Base-by-base conservation (phyloP, 768 basidiomycete species). In the Lactifluus echinatus region DNA sequence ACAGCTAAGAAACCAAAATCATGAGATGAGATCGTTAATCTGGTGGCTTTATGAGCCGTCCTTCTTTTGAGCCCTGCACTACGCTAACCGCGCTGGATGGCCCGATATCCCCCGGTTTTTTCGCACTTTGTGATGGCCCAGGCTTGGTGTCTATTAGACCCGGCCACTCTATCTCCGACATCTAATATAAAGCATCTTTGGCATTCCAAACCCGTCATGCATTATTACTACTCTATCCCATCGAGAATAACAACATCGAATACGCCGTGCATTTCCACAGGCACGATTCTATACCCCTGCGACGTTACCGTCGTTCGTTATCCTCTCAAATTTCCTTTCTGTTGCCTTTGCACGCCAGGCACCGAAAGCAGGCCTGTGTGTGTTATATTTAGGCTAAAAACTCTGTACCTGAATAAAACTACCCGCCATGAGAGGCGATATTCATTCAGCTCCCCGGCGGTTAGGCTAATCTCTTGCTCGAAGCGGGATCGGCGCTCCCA, bases 401-500 rank as follows among this genome's bases (percentile, higher is more conserved):
- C 44, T 3, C 28, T 28, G 23, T 44, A 24, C 24, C 39, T 40
- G n/a, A 19, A 19, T 10, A 8, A 31, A 31, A 31, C 4, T 4
- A 31, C 4, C 10, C 31, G 0, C 2, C 40, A 43, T 45, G 26
- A 28, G 11, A 6, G 15, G 15, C 12, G 26, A 45, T 45, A 17
- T 17, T 2, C 28, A 17, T 17, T 2, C 8, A 3, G 3, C 40
- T 2, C 1, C 12, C 40, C 40, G 21, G 21, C 7, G 21, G 40
- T 42, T 21, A 42, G 24, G 37, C 36, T 26, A 15, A 7, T 40
- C 33, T 31, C 31, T 12, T 17, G 28, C 29, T 33, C 47, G 34
- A 31, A 45, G 53, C 21, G 48, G 53, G 33, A 63, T 53, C 58
- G 89, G 66, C 54, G 75, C 76, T 8, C 91, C 92, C 10, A 75